These are phyloP conservation scores for Escovopsis weberi DNA, from an alignment of 2,329 filamentous ascomycete species.

Conservation along the genomic window DNA sequence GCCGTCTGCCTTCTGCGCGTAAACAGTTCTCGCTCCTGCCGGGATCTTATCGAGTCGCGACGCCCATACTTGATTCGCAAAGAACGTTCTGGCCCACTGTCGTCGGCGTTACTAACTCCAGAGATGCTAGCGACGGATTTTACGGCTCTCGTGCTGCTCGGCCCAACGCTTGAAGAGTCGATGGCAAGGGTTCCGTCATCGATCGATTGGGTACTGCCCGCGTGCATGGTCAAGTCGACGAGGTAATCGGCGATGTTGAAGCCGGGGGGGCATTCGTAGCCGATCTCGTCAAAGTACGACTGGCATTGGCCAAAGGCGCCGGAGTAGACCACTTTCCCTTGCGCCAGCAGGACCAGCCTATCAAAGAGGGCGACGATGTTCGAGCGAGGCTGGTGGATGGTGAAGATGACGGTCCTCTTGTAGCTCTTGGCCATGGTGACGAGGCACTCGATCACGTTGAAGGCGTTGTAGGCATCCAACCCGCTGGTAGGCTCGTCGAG, in stretches of 20 bases:
- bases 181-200: conserved; percentile 38
- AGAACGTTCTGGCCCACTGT: conserved; percentile 45
- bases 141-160: conserved; percentile 74
- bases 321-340: conserved; percentile 84
- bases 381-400: conserved; percentile 92
- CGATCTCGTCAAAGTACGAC: conserved; percentile 79
- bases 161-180: conserved; percentile 54
- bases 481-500: conserved; percentile 95
- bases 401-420: conserved; percentile 94
- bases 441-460: conserved; percentile 92
- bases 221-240: conserved; percentile 96
- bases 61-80: conserved; percentile 55
- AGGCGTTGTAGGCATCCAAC: conserved; percentile 91
- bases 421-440: conserved; percentile 92
- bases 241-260: conserved; percentile 99
- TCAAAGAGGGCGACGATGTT: conserved; percentile 98
- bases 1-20: conserved; percentile 57
- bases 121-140: conserved; percentile 84
- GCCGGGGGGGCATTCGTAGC: conserved; percentile 84
- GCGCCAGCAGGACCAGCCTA: conserved; percentile 76
- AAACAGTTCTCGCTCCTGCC: conserved; percentile 81
- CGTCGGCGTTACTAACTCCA: conserved; percentile 57
- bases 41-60: conserved; percentile 66
- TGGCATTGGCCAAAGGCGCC: conserved; percentile 83
- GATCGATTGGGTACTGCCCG: conserved; percentile 42